Conservation (phyloP, 2,329 filamentous ascomycete genomes). For the Metarhizium album region DNA sequence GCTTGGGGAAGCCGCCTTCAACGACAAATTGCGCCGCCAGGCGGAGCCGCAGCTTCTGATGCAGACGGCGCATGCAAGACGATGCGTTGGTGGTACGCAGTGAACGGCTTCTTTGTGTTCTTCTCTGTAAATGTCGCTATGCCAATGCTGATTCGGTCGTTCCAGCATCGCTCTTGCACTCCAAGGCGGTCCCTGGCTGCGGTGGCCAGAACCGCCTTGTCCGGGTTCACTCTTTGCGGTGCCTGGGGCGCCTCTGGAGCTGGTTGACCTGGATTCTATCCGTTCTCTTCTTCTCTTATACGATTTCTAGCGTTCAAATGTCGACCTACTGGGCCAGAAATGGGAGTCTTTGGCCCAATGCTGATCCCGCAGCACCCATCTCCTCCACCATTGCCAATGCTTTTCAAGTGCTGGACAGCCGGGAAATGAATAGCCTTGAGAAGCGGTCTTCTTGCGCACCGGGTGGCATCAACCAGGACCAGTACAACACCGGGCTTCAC, state of each 20-base stretch:
- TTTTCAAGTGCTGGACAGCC: conserved; percentile 4
- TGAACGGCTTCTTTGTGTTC: not conserved
- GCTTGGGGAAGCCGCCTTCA: conserved; percentile 10
- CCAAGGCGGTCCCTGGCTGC: conserved; percentile 25
- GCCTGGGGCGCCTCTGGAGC: conserved; percentile 23
- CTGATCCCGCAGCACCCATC: not conserved
- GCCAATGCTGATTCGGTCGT: conserved; percentile 1
- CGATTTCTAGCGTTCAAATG: conserved; percentile 14
- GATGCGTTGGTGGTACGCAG: conserved; percentile 11
- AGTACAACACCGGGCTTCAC: conserved; percentile 47
- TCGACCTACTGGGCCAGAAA: not conserved
- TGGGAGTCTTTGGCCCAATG: not conserved
- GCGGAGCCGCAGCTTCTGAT: not conserved
- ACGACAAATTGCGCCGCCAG: conserved; percentile 16
- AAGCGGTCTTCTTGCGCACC: conserved; percentile 20
- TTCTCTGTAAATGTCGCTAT: conserved; percentile 15
- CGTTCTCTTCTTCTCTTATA: conserved; percentile 26
- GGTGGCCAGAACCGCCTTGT: conserved; percentile 27
- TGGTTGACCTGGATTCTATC: conserved; percentile 32
- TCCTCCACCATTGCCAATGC: conserved; percentile 4
- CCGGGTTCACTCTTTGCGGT: conserved; percentile 19
- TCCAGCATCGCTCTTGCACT: conserved; percentile 21
- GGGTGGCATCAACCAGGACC: conserved; percentile 19
- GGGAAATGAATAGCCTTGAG: conserved; percentile 6
- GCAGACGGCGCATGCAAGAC: conserved; percentile 17